These are phyloP conservation scores for Prunus mira DNA, from an alignment of 306 rosid genomes.

Conservation along the genomic window DNA sequence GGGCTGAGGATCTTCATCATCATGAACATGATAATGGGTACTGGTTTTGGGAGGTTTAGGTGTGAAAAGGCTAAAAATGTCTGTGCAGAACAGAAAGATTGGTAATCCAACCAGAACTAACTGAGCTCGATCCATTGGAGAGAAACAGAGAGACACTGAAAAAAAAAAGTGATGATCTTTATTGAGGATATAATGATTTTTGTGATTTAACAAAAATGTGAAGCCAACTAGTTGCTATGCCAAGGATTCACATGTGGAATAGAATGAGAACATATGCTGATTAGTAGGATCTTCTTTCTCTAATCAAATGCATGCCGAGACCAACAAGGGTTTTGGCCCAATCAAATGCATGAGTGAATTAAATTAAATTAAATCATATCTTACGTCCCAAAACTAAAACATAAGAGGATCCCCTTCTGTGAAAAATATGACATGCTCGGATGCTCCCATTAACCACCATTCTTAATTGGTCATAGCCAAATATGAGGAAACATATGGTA, in stretches of 20 bases:
- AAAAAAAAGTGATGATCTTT: neutral
- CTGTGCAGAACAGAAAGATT: conserved; percentile 53
- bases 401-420: too few species aligned
- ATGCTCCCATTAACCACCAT: too few species aligned
- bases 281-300: conserved; percentile 3
- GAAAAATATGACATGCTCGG: too few species aligned
- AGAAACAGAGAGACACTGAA: neutral
- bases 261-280: neutral
- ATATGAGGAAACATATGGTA: too few species aligned
- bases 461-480: too few species aligned
- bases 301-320: neutral
- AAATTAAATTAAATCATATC: too few species aligned
- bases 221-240: neutral
- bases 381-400: too few species aligned
- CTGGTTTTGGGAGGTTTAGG: conserved; percentile 44
- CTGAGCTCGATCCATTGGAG: conserved; percentile 47
- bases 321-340: neutral
- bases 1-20: conserved; percentile 6
- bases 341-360: neutral
- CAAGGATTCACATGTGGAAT: neutral
- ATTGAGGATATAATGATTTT: neutral
- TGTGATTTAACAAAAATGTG: neutral
- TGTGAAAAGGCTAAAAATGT: conserved; percentile 47
- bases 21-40: conserved; percentile 19
- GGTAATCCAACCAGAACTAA: conserved; percentile 50